Conservation (phyloP, 805 yeast genomes). For the Cyberlindnera misumaiensis region DNA sequence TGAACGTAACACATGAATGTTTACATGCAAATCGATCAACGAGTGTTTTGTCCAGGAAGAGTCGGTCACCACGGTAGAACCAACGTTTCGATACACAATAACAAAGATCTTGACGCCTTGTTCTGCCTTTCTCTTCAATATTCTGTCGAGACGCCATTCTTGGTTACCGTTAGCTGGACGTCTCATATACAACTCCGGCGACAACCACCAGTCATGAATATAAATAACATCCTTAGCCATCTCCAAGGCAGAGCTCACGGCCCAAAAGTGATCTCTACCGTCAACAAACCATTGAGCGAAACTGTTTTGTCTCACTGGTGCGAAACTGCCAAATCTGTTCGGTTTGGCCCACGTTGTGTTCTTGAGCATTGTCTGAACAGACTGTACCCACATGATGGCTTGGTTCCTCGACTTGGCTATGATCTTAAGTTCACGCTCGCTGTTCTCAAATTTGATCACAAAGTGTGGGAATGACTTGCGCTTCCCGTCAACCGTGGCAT, state of each 20-base stretch:
- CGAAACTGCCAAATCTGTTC: slow-evolving; percentile 83
- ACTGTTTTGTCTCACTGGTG: slow-evolving; percentile 80
- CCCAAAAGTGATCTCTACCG: slow-evolving; percentile 95
- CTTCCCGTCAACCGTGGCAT: slow-evolving; percentile 14
- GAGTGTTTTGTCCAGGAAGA: slow-evolving; percentile 94
- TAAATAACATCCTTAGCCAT: slow-evolving; percentile 91
- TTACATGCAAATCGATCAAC: slow-evolving; percentile 73
- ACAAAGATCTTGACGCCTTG: slow-evolving; percentile 93
- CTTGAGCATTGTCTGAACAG: slow-evolving; percentile 62
- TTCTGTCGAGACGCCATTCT: slow-evolving; percentile 84
- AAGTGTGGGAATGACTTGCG: slow-evolving; percentile 38
- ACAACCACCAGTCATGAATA: slow-evolving; percentile 98
- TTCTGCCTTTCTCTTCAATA: slow-evolving; percentile 83
- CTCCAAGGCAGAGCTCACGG: slow-evolving; percentile 83
- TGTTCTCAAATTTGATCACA: slow-evolving; percentile 55
- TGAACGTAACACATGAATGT: slow-evolving; percentile 84
- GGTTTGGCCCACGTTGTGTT: slow-evolving; percentile 64
- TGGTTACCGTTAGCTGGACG: slow-evolving; percentile 95
- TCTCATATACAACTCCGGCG: slow-evolving; percentile 88
- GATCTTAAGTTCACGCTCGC: slow-evolving; percentile 72
- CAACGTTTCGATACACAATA: slow-evolving; percentile 90
- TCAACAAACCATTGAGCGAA: slow-evolving; percentile 97
- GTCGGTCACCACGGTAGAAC: slow-evolving; percentile 86
- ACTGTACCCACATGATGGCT: slow-evolving; percentile 66
- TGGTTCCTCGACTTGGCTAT: slow-evolving; percentile 61